Evolutionary conservation across 2,329 filamentous ascomycete genomes (phyloP), one percentile per base, ranked within the genome.

Genomic region (Xylaria multiplex): DNA sequence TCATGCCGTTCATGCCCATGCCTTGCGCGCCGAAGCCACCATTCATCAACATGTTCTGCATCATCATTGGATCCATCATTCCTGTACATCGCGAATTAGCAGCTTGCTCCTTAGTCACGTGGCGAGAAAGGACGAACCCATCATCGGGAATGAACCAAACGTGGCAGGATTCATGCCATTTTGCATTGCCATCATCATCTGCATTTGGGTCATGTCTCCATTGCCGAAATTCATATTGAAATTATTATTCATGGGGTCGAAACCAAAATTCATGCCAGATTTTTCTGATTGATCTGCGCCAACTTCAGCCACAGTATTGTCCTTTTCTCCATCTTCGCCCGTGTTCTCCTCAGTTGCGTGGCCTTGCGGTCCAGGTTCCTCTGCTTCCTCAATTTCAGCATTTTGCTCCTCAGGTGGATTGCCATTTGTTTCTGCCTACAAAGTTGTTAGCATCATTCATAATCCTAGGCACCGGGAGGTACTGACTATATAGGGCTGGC

Each of bases 41-140:
- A 83, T 88, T 93, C 90, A 93, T 92, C 85, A 89, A 88, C 86
- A 90, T 90, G 80, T 86, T 90, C 78, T 91, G 88, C 87, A 91
- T 90, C 79, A 84, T 81, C 85, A 90, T 89, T 67, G 89, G 88
- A 84, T 94, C 91, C 92, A 97, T 96, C 91, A 96, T 94, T 76
- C 88, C 91, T 92, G 27, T 67, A 60, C 59, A 55, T 70, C 0
- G 19, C 24, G 16, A 55, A 67, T 80, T 73, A 83, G 78, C 66
- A 48, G 46, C 45, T 35, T 35, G 49, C 27, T 50, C 24, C 60
- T 53, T 72, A 69, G 65, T 59, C 40, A 54, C 57, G 43, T 62
- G 48, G 30, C 66, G 42, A 19, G 32, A 42, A 40, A 37, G 35
- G 27, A 55, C 55, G 64, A 87, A 97, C 94, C 92, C 92, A 97